Evolutionary conservation across 208 protist species (phyloP), one percentile per base, ranked within the genome.

Genomic region (Acanthamoeba culbertsoni): DNA sequence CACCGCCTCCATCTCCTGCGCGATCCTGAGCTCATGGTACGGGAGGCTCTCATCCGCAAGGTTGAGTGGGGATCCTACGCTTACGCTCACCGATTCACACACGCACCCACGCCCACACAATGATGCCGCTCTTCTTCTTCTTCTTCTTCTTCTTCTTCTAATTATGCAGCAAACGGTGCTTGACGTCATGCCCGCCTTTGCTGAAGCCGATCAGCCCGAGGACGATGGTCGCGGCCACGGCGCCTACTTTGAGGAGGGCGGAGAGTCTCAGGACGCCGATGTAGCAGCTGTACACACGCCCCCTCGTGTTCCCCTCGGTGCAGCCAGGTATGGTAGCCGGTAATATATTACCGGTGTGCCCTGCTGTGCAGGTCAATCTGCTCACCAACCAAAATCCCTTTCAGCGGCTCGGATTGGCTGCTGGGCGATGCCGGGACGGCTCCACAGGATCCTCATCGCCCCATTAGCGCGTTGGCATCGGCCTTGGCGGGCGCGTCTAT

Each of bases 1-100:
- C 43, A 97, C 14, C 95, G 96, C 12, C 95, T 99, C 6, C 71
- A 90, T 20, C 42, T 48, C 14, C 71, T 94, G 0, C 62, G 88
- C 35, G 94, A 95, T 31, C 65, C 51, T 10, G 48, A 88, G 33
- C 91, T 93, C 51, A 93, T 84, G 91, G 88, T 62, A 89, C 42
- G 73, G 51, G 14, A 59, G n/a, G n/a, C n/a, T n/a, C n/a, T n/a
- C n/a, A n/a, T 26, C 23, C 55, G 55, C 55, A 23, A 63, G 55
- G 26, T 26, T 63, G 55, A 63, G 55, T 26, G 23, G 23, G 26
- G 26, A 63, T 26, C 23, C 55, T 23, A 23, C 55, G 55, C 26
- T 63, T 23, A 23, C 23, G 55, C 55, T 63, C 23, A 63, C 23
- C 23, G 26, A 63, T 23, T 26, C 23, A 63, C 23, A 63, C 23